Base-by-base conservation (phyloP, 352 stramenopile genomes). In the Globisporangium rhizosaccharum region DNA sequence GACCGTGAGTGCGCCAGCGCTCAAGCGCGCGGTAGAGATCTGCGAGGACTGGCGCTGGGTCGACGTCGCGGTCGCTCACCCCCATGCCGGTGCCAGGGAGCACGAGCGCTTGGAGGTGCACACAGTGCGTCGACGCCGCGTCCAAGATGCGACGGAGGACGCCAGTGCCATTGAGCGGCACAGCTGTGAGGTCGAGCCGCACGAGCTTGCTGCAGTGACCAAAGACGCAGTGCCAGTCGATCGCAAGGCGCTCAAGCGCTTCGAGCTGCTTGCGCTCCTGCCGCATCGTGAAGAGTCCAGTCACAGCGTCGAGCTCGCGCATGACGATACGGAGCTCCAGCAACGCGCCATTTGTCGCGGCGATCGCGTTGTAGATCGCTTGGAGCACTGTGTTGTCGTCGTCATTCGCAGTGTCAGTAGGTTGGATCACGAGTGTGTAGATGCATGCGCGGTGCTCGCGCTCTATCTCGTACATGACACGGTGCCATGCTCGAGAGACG, bases 201-300 rank as follows among this genome's bases (percentile, higher is more conserved):
- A 26, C 2, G 1, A 67, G 57, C 3, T 53, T n/a, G 1, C 41
- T 36, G 36, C 26, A 59, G 4, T n/a, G 18, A 1, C 18, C 33
- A n/a, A 66, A 69, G 10, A 72, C 14, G 17, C 9, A 12, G 11
- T 57, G 30, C 65, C 65, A 72, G 53, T 48, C 49, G 45, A 71
- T 39, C 3, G 28, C 23, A 2, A 61, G 42, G 17, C 39, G 20
- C 20, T 59, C 25, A n/a, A 11, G 18, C n/a, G 15, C 44, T 23
- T 49, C 5, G 6, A 49, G 44, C 11, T 14, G 11, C 44, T n/a
- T 23, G 44, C 1, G 18, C 18, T 49, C 44, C 9, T 26, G 44
- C 44, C 15, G 44, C 44, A 49, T 26, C 18, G 18, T 23, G n/a
- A 49, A 49, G 14, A 49, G 44, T 26, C 44, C 44, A 23, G 9